Conservation (phyloP, 2,329 filamentous ascomycete species). For the Fusarium begoniae region DNA sequence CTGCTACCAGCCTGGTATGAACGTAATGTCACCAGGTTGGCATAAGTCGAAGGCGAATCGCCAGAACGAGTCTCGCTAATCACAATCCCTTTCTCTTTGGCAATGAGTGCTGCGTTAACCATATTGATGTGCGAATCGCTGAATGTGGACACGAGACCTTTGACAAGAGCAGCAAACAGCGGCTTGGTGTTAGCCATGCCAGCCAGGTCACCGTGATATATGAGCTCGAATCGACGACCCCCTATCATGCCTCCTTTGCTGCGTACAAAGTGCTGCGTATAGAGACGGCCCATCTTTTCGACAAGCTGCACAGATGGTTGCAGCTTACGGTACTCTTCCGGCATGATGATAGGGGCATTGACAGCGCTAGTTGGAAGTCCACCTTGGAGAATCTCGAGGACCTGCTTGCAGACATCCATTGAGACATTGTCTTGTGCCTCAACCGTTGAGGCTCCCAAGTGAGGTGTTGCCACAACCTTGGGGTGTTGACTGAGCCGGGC, state of each 20-base stretch:
- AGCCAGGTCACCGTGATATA: slow-evolving; percentile 80
- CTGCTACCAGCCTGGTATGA: slow-evolving; percentile 53
- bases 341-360: slow-evolving; percentile 82
- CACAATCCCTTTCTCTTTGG: slow-evolving; percentile 79
- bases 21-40: slow-evolving; percentile 75
- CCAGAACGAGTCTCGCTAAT: slow-evolving; percentile 78
- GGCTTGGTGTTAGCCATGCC: slow-evolving; percentile 78
- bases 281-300: slow-evolving; percentile 81
- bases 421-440: slow-evolving; percentile 88
- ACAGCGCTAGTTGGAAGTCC: slow-evolving; percentile 80
- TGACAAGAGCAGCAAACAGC: slow-evolving; percentile 80
- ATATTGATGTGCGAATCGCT: slow-evolving; percentile 79
- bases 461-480: slow-evolving; percentile 79
- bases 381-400: slow-evolving; percentile 76
- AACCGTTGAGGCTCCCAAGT: slow-evolving; percentile 80
- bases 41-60: slow-evolving; percentile 71
- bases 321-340: slow-evolving; percentile 80
- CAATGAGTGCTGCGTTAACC: slow-evolving; percentile 80
- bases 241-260: slow-evolving; percentile 58
- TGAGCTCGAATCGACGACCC: slow-evolving; percentile 76
- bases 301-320: slow-evolving; percentile 80
- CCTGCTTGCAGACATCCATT: slow-evolving; percentile 83
- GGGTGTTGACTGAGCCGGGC: slow-evolving; percentile 72
- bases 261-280: slow-evolving; percentile 76
- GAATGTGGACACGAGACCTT: slow-evolving; percentile 76